Evolutionary conservation across 192 early-diverging fungal species (phyloP).

Genomic region (Podila verticillata): DNA sequence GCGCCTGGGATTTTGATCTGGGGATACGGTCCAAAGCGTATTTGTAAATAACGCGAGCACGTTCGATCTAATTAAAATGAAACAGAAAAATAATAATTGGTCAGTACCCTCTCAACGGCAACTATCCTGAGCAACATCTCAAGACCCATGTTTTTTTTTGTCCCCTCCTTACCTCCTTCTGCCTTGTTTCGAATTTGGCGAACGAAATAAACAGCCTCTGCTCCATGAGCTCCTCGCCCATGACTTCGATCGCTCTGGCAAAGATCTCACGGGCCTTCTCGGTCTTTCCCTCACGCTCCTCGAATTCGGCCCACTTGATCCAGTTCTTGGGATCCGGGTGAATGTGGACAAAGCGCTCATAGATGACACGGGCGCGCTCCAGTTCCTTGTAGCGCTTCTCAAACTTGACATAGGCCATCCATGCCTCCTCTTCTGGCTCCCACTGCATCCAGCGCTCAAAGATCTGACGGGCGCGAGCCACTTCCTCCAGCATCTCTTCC

Average conservation of each 20-base stretch:
- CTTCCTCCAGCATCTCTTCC: slow-evolving; percentile 96
- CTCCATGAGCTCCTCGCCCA: slow-evolving; percentile 92
- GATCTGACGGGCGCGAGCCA: slow-evolving; percentile 86
- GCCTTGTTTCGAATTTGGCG: slow-evolving; percentile 93
- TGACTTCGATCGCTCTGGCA: slow-evolving; percentile 83
- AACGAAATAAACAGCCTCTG: slow-evolving; percentile 96
- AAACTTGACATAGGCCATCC: slow-evolving; percentile 95
- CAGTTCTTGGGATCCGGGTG: slow-evolving; percentile 95
- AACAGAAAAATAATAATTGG: neutral
- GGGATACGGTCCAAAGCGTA: slow-evolving; percentile 92
- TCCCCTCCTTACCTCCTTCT: slow-evolving; percentile 73
- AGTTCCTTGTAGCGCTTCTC: slow-evolving; percentile 89
- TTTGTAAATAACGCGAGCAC: slow-evolving; percentile 96
- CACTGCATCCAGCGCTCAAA: slow-evolving; percentile 99
- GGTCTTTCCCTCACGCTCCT: slow-evolving; percentile 81
- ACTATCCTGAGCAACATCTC: neutral
- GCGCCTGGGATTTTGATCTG: slow-evolving; percentile 79
- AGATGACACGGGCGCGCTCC: slow-evolving; percentile 82
- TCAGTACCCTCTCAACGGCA: neutral
- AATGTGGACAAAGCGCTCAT: slow-evolving; percentile 85
- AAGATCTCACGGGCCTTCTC: slow-evolving; percentile 89
- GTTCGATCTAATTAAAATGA: slow-evolving; percentile 69
- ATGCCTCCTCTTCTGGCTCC: slow-evolving; percentile 93
- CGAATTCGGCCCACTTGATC: slow-evolving; percentile 97
- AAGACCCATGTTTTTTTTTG: neutral